Base-by-base conservation (phyloP, 1,284 basidiomycete genomes). In the Trichosporon ovoides region DNA sequence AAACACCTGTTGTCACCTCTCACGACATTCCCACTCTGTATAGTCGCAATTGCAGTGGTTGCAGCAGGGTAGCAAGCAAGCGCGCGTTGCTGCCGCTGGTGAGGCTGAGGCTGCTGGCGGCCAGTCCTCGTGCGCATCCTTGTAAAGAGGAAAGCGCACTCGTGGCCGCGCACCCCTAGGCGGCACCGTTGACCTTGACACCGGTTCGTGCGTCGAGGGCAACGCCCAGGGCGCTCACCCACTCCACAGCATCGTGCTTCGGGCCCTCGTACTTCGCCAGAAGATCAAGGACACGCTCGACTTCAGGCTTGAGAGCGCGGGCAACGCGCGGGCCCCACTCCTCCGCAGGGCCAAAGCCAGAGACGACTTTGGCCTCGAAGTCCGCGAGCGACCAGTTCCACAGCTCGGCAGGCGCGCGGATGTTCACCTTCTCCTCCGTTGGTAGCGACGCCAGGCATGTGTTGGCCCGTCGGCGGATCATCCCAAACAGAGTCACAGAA, bases 341-440 rank as follows among this genome's bases (percentile, higher is more conserved):
- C 57, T 79, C 77, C 4, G 77, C 77, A 0, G 72, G 66, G 9
- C 72, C 72, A 53, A 79, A 79, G 7, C 76, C 75, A 36, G 61
- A 61, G 16, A 77, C 59, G 16, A 77, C 71, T 54, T 75, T 70
- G 18, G 70, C 62, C 49, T 78, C 77, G 61, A 76, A 78, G 52
- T 78, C 75, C 18, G 64, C 68, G 24, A 53, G 58, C 0, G 68
- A 61, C 66, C 71, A 70, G 20, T 72, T 74, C 68, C 72, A 73
- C n/a, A 74, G 59, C 56, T 77, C 73, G 9, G 64, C 61, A 2
- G 75, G 69, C n/a, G 65, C 59, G 10, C 61, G 55, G 52, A 73
- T 52, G 16, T 66, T 67, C 10, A 71, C 56, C 24, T 38, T 28
- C 57, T 63, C 49, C 60, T 56, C 38, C 53, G 54, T 38, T 22